Conservation (phyloP, 2,329 filamentous ascomycete genomes). For the Scorias spongiosa region DNA sequence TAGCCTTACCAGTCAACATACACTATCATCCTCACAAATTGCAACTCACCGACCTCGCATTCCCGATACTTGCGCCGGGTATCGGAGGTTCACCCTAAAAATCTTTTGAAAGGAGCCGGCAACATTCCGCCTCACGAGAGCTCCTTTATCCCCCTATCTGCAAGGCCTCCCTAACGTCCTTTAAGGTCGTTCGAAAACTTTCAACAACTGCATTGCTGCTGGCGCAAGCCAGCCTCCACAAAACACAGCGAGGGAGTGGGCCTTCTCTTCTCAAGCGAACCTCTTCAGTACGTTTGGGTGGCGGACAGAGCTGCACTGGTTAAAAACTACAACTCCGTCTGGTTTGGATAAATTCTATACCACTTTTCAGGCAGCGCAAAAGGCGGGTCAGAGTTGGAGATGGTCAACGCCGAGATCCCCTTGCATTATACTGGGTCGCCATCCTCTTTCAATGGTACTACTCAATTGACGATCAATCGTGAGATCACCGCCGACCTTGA, state of each 20-base stretch:
- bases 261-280: slow-evolving; percentile 91
- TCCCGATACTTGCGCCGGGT: slow-evolving; percentile 70
- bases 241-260: slow-evolving; percentile 50
- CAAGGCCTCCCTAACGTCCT: slow-evolving; percentile 82
- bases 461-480: slow-evolving; percentile 91
- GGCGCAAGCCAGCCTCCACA: slow-evolving; percentile 68
- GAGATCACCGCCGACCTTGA: slow-evolving; percentile 79
- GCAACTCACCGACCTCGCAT: slow-evolving; percentile 48
- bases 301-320: slow-evolving; percentile 83
- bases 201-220: slow-evolving; percentile 47
- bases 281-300: slow-evolving; percentile 83
- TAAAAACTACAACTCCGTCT: background rate
- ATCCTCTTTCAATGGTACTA: slow-evolving; percentile 60
- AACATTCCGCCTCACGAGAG: slow-evolving; percentile 78
- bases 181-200: slow-evolving; percentile 43
- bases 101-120: slow-evolving; percentile 44
- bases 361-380: background rate
- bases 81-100: slow-evolving; percentile 67
- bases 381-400: slow-evolving; percentile 38
- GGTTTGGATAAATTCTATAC: background rate
- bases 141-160: slow-evolving; percentile 68
- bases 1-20: slow-evolving; percentile 26
- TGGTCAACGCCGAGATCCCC: slow-evolving; percentile 72
- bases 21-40: slow-evolving; percentile 10
- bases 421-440: slow-evolving; percentile 63